Evolutionary conservation across 768 basidiomycete genomes (phyloP).

Genomic region (Cystofilobasidium ferigula): DNA sequence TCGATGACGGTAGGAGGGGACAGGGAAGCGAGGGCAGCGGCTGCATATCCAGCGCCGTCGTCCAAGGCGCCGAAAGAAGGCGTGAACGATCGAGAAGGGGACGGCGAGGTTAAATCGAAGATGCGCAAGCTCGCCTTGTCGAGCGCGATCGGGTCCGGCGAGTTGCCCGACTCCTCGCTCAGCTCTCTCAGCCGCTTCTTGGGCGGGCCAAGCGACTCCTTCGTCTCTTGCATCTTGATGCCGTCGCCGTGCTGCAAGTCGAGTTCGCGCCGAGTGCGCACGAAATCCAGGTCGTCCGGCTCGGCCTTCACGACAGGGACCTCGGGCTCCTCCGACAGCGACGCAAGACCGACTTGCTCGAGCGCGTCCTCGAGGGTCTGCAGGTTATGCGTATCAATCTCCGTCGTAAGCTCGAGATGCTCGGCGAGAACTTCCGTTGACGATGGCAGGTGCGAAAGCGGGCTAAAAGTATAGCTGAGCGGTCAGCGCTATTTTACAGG

Average conservation of each 20-base stretch:
- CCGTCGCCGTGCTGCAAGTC: background rate
- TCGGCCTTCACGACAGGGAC: background rate
- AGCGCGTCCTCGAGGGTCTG: too few relatives aligned
- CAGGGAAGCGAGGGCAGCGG: too few relatives aligned
- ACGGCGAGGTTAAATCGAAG: background rate
- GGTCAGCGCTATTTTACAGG: too few relatives aligned
- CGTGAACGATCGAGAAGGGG: too few relatives aligned
- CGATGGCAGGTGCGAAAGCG: too few relatives aligned
- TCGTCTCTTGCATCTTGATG: background rate
- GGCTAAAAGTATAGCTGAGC: too few relatives aligned
- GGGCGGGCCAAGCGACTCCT: background rate
- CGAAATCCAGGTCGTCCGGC: background rate
- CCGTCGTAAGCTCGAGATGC: background rate
- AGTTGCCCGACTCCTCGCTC: background rate
- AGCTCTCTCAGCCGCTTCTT: background rate
- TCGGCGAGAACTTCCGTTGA: too few relatives aligned
- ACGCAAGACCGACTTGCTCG: too few relatives aligned
- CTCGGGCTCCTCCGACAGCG: background rate
- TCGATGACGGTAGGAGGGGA: background rate
- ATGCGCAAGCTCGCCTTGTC: background rate
- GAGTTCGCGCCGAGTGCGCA: background rate
- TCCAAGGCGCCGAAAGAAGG: too few relatives aligned
- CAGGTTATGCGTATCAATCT: background rate
- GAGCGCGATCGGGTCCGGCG: background rate
- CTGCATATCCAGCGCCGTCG: too few relatives aligned